These are phyloP conservation scores for Chaetomium sp. DNA, from an alignment of 2,329 filamentous ascomycete genomes.

Conservation along the genomic window DNA sequence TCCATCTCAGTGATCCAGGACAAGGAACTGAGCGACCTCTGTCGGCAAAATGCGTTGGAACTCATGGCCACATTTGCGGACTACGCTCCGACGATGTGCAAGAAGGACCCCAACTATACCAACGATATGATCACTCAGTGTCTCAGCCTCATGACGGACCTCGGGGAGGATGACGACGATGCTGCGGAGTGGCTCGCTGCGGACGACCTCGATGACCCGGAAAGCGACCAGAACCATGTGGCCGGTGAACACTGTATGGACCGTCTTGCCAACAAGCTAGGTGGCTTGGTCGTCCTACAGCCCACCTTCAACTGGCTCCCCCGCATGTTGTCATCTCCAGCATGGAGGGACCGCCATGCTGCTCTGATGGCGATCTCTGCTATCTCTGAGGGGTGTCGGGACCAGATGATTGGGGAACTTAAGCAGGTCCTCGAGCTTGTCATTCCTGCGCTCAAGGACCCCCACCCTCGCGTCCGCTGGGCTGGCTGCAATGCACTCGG, in stretches of 20 bases:
- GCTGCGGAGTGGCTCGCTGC: slow-evolving; percentile 87
- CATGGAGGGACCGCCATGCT: slow-evolving; percentile 92
- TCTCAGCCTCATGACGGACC: slow-evolving; percentile 94
- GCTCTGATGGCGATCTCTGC: slow-evolving; percentile 98
- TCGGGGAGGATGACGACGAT: slow-evolving; percentile 90
- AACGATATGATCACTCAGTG: slow-evolving; percentile 98
- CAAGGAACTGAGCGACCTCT: slow-evolving; percentile 85
- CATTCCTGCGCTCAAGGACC: slow-evolving; percentile 82
- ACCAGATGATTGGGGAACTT: slow-evolving; percentile 90
- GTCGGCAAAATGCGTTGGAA: slow-evolving; percentile 90
- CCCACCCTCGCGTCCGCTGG: slow-evolving; percentile 91
- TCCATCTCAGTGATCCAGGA: slow-evolving; percentile 91
- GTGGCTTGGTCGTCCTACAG: slow-evolving; percentile 83
- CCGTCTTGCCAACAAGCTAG: slow-evolving; percentile 90
- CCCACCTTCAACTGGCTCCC: slow-evolving; percentile 97
- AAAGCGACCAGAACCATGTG: slow-evolving; percentile 95
- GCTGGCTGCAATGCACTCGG: slow-evolving; percentile 97
- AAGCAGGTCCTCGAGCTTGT: slow-evolving; percentile 92
- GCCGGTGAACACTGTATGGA: slow-evolving; percentile 99
- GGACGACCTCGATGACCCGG: slow-evolving; percentile 91
- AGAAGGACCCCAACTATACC: slow-evolving; percentile 86
- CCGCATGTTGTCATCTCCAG: slow-evolving; percentile 90
- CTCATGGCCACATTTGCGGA: slow-evolving; percentile 98
- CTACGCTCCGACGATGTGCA: slow-evolving; percentile 88
- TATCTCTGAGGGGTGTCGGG: slow-evolving; percentile 93